Conservation (phyloP, 1,284 basidiomycete genomes). For the Neonothopanus nambi region DNA sequence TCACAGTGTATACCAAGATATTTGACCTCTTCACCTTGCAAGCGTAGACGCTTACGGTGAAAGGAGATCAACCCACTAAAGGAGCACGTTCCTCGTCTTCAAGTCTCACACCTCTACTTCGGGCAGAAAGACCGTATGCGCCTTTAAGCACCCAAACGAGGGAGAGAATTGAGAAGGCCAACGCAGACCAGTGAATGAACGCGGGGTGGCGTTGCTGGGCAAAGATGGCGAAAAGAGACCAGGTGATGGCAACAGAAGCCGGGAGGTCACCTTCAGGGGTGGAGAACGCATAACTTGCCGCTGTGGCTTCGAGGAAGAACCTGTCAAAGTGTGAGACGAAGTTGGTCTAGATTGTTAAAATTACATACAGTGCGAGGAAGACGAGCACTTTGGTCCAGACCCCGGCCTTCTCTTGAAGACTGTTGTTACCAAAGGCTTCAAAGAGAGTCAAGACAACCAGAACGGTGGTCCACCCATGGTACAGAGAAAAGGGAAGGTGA, state of each 20-base stretch:
- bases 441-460: constrained; percentile 88
- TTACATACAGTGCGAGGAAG: constrained; percentile 76
- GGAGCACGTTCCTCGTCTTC: constrained; percentile 88
- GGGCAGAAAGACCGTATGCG: constrained; percentile 49
- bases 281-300: constrained; percentile 89
- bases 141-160: constrained; percentile 84
- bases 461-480: constrained; percentile 94
- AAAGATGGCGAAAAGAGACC: constrained; percentile 85
- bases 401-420: constrained; percentile 64
- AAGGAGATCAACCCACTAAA: constrained; percentile 44
- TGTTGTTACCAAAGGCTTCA: constrained; percentile 87
- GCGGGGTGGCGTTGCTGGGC: constrained; percentile 60
- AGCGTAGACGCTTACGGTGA: too few relatives aligned
- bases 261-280: constrained; percentile 89
- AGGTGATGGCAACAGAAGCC: constrained; percentile 82
- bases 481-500: constrained; percentile 89
- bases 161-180: constrained; percentile 85
- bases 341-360: neutral
- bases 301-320: constrained; percentile 93
- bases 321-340: constrained; percentile 31
- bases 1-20: too few relatives aligned
- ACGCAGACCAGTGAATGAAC: constrained; percentile 89
- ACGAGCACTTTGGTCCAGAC: constrained; percentile 93
- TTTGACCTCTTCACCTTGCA: too few relatives aligned
- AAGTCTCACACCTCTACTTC: constrained; percentile 51